Base-by-base conservation (phyloP, 2,329 filamentous ascomycete species). In the Aulographum hederae region DNA sequence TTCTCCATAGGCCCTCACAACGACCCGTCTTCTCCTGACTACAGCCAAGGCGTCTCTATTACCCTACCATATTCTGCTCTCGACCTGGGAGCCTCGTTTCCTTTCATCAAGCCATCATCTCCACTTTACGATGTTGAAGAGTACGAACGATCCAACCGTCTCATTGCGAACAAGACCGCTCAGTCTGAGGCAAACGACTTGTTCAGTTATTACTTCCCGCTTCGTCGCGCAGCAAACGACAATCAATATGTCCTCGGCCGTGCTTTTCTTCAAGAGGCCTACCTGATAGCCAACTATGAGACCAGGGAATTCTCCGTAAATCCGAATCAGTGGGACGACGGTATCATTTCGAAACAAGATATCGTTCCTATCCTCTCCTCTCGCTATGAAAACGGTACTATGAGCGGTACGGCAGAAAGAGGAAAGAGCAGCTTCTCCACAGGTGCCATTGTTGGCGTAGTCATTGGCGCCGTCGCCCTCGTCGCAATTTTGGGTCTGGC, bases 201-300 rank as follows among this genome's bases (percentile, higher is more conserved):
- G 10, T 13, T 10, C 10, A 25, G 10, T 10, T 13, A 13, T 13
- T 56, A 56, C 36, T 58, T 58, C 30, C 53, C 54, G 1, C 41
- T 58, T 5, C 45, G 46, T 28, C 40, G 45, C n/a, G 54, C 53
- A 4, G 43, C 43, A 5, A 13, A 38, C 11, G 53, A 54, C 25
- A 47, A 54, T 15, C 47, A 54, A 34, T 53, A 53, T 34, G 39
- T 48, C 0, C 42, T 58, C 6, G 54, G 54, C 3, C 45, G 54
- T 6, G 43, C 53, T 1, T 55, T 58, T 25, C 39, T 58, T 11
- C 53, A 56, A 35, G 53, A 54, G 33, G 53, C 53, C 12, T 51
- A 58, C 37, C 27, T 58, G 5, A 45, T 51, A 4, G 49, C 47
- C 1, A 47, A 58, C 28, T 56, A 53, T 32, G 52, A 37, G 25